A percentile compares a stretch with the other conserved stretches of the same genome.
phyloP scores from a whole-genome alignment of 2,329 filamentous ascomycete genomes.

The Uncinocarpus reesii region DNA sequence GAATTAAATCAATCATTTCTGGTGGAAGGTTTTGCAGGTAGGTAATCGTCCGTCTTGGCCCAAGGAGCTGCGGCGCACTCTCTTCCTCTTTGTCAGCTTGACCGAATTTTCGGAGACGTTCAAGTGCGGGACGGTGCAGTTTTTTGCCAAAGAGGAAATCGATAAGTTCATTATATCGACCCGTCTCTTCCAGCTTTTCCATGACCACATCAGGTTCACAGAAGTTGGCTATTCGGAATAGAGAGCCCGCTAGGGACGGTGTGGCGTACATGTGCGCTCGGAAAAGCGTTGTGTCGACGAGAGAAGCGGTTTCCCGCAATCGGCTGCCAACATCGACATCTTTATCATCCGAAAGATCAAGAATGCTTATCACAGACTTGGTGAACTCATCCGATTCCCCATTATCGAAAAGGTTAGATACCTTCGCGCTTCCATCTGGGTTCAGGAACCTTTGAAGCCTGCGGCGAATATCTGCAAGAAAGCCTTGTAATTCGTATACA shows the following conservation, averaged over 20 bases:
- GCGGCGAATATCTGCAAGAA: conserved; percentile 72
- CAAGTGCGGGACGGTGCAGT: conserved; percentile 76
- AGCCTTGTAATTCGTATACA: conserved; percentile 72
- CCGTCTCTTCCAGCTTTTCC: conserved; percentile 77
- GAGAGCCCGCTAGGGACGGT: conserved; percentile 70
- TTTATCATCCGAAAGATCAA: conserved; percentile 41
- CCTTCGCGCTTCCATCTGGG: conserved; percentile 44
- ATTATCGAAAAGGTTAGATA: conserved; percentile 24
- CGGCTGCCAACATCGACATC: conserved; percentile 56
- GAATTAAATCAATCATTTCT: conserved; percentile 77
- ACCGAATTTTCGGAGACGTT: conserved; percentile 72
- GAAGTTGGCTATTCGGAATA: conserved; percentile 94
- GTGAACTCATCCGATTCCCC: conserved; percentile 32
- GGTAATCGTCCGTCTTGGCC: conserved; percentile 70
- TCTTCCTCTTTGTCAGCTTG: conserved; percentile 24
- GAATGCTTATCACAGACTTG: conserved; percentile 38
- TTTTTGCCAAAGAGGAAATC: conserved; percentile 96
- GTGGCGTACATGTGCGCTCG: conserved; percentile 88
- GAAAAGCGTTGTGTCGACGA: conserved; percentile 92
- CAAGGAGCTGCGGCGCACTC: conserved; percentile 51
- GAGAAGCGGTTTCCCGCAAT: conserved; percentile 62
- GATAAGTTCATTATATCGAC: conserved; percentile 86
- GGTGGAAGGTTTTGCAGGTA: conserved; percentile 86
- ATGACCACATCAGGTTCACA: conserved; percentile 94
- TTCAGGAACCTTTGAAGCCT: conserved; percentile 52